Evolutionary conservation across 140 eudicot species (phyloP), one percentile per base, ranked within the genome.

Genomic region (Bidens hawaiensis): DNA sequence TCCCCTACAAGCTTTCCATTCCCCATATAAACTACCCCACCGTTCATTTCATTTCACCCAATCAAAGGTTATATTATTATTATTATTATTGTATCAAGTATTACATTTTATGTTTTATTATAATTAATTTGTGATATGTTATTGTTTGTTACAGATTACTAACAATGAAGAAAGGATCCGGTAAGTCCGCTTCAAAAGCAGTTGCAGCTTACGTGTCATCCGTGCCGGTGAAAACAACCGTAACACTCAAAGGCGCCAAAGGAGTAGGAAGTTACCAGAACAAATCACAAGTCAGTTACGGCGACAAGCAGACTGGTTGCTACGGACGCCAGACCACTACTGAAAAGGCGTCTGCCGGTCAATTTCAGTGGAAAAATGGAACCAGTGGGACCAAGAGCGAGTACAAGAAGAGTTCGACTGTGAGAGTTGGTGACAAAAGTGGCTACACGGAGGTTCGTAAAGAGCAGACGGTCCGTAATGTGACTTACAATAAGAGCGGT

Each of bases 401-500:
- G 53, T 60, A 46, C 56, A 55, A 53, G 63, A 28, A 52, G 27
- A 57, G 48, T 6, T 34, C 73, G 0, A 76, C 78, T 13, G 70
- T 64, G 16, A 28, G 76, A 24, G 38, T 65, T 25, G 82, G 82
- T 3, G 57, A 65, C 12, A 71, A 65, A 51, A 43, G 62, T 22
- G 78, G 82, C 0, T 77, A 71, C 67, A 71, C 62, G 0, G 82
- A 77, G 66, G 58, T 65, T 25, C 52, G 43, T 17, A 71, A 15
- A 3, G 78, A 71, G 24, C 70, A 71, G 63, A 77, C 43, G 71
- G 67, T 77, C 67, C 75, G 71, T 4, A 49, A 71, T 23, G 78
- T 77, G 18, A 33, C 31, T 52, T 77, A 49, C 27, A 18, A 65
- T 23, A 64, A 55, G 5, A 43, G 16, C 28, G 18, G 27, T 4